A percentile compares a stretch with the other conserved stretches of the same genome.
phyloP scores from a whole-genome alignment of 352 stramenopile genomes.

The Pythium rishiriense region DNA sequence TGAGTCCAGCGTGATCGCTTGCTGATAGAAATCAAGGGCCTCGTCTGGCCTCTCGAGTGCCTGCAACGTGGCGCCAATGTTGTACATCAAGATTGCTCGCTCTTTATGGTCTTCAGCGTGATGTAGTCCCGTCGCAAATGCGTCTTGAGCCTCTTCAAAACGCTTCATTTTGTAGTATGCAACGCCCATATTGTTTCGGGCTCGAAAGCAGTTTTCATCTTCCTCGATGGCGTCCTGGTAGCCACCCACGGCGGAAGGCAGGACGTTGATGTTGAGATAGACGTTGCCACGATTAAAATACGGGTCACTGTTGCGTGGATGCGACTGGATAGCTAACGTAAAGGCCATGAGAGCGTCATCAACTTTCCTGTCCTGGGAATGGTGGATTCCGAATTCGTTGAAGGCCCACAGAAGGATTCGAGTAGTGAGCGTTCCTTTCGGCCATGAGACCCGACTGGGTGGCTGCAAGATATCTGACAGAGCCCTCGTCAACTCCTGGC shows the following conservation, averaged over 20 bases:
- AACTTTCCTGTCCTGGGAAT: conserved; percentile 26
- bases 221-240: conserved; percentile 54
- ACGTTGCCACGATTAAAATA: conserved; percentile 62
- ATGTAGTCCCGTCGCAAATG: conserved; percentile 39
- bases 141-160: conserved; percentile 45
- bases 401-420: conserved; percentile 53
- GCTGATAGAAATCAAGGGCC: conserved; percentile 53
- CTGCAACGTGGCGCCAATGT: conserved; percentile 44
- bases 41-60: conserved; percentile 41
- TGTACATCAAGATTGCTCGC: conserved; percentile 46
- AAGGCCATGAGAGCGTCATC: conserved; percentile 60
- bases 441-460: conserved; percentile 30
- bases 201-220: conserved; percentile 36
- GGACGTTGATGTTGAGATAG: conserved; percentile 42
- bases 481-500: conserved; percentile 30
- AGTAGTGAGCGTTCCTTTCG: conserved; percentile 42
- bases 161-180: conserved; percentile 44
- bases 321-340: conserved; percentile 48
- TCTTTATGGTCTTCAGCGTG: conserved; percentile 30
- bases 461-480: conserved; percentile 31
- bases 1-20: conserved; percentile 43
- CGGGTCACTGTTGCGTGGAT: conserved; percentile 35
- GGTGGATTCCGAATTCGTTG: conserved; percentile 43
- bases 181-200: conserved; percentile 55
- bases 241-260: conserved; percentile 38